Base-by-base conservation (phyloP, 2,329 filamentous ascomycete genomes). In the Xylaria multiplex region DNA sequence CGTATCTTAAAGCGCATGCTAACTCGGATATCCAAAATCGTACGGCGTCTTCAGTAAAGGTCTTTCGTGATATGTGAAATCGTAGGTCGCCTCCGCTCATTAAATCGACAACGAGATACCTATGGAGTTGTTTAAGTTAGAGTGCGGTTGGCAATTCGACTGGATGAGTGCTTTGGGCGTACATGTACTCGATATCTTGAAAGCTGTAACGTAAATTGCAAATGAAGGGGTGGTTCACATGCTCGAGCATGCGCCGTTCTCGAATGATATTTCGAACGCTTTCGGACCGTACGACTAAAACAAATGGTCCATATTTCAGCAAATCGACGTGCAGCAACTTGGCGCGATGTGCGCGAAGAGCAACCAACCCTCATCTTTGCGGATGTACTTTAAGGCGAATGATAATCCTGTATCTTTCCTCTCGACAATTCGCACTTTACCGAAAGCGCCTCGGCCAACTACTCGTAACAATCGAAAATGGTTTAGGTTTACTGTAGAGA, bases 131-230 rank as follows among this genome's bases (percentile, higher is more conserved):
- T 64, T 72, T 61, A 73, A 70, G 66, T 71, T 65, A 74, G 69
- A 59, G 46, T 53, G 40, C 48, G 45, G 54, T 49, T 27, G 19
- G 22, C 45, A 55, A 22, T 52, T 49, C 27, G 13, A 32, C 3
- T 52, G 45, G 45, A 42, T 22, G 54, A 37, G 56, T 60, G 48
- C 24, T 56, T 65, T 19, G 30, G 65, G 79, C 92, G 76, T 85
- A 97, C 93, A 99, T 91, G 81, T 99, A 99, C 80, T 99, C 96
- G 74, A 98, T 93, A 80, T 99, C 96, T 81, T 99, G 96, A 78
- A 99, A 99, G 81, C 94, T 97, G 82, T 98, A 99, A 75, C 96
- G 92, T 84, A 99, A 83, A 80, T 99, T 99, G 84, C 95, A 98
- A 73, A 99, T 91, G 79, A 98, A 99, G 30, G 95, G 93, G 77